Base-by-base conservation (phyloP, 352 stramenopile genomes). In the Phytopythium litorale region DNA sequence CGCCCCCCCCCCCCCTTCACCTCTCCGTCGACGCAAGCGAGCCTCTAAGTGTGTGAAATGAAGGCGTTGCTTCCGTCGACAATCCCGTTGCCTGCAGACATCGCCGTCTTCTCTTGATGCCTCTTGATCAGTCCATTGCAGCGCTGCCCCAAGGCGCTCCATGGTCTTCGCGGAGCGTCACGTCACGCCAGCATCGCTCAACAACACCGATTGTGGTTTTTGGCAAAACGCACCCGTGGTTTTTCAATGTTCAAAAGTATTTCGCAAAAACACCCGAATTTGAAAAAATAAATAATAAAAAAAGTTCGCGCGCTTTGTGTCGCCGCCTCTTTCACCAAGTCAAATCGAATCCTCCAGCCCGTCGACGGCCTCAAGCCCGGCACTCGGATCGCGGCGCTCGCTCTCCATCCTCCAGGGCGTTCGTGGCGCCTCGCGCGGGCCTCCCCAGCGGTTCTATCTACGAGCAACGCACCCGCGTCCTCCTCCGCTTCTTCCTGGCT, bases 1-100 rank as follows among this genome's bases (percentile, higher is more conserved):
- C 21, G 21, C n/a, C 45, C n/a, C 32, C 11, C 7, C 33, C 2
- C n/a, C n/a, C n/a, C n/a, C 51, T 84, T 88, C 25, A 46, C 19
- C 3, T 4, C 8, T 19, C 45, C 11, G 45, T 51, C 28, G 50
- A 56, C 50, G 50, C 50, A 56, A 56, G 50, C 50, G 37, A 40
- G 5, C 28, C 50, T 56, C 28, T 40, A 40, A 35, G 21, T 6
- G 8, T 18, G 18, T 51, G 45, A 30, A 51, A 30, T 32, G 21
- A 51, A 51, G 45, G 16, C 45, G 45, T 33, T 21, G 50, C 28
- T 56, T 40, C 50, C 50, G 50, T 56, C 16, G 50, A 33, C 18
- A 46, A 32, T 32, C 28, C 28, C 28, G 28, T 32, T 32, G 28
- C 35, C n/a, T n/a, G n/a, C n/a, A n/a, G n/a, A n/a, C n/a, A n/a